Evolutionary conservation across 805 yeast genomes (phyloP).

Genomic region (Candida maris): DNA sequence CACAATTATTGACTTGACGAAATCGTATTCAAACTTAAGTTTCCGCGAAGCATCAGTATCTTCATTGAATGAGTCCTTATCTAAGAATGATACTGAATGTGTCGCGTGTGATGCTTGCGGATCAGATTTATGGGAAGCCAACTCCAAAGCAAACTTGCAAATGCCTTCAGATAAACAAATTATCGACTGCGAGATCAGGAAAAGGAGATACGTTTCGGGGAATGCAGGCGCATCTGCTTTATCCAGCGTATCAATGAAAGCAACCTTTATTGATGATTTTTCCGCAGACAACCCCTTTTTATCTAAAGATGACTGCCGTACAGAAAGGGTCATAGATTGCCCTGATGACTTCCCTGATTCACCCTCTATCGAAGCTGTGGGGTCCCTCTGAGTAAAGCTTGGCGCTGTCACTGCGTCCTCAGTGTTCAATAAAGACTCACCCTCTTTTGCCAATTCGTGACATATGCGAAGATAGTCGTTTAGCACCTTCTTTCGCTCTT

Average conservation of each 20-base stretch:
- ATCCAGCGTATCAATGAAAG: slow-evolving; percentile 74
- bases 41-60: slow-evolving; percentile 8
- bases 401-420: slow-evolving; percentile 17
- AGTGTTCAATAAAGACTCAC: slow-evolving; percentile 32
- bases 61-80: slow-evolving; percentile 15
- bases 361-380: not conserved
- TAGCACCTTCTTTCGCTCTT: slow-evolving; percentile 58
- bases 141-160: slow-evolving; percentile 45
- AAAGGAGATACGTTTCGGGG: slow-evolving; percentile 60
- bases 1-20: slow-evolving; percentile 27
- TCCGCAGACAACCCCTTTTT: slow-evolving; percentile 36
- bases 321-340: not conserved
- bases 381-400: not conserved
- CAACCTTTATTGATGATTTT: slow-evolving; percentile 45
- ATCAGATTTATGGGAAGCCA: slow-evolving; percentile 27
- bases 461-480: slow-evolving; percentile 49
- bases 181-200: slow-evolving; percentile 52
- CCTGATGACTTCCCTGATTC: not conserved
- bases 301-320: slow-evolving; percentile 2
- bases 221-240: slow-evolving; percentile 70
- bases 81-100: slow-evolving; percentile 19
- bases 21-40: slow-evolving; percentile 9
- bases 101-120: slow-evolving; percentile 9
- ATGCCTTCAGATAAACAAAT: slow-evolving; percentile 65
- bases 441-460: slow-evolving; percentile 33